Conservation (phyloP, 805 yeast species). For the Yamadazyma phyllophila region DNA sequence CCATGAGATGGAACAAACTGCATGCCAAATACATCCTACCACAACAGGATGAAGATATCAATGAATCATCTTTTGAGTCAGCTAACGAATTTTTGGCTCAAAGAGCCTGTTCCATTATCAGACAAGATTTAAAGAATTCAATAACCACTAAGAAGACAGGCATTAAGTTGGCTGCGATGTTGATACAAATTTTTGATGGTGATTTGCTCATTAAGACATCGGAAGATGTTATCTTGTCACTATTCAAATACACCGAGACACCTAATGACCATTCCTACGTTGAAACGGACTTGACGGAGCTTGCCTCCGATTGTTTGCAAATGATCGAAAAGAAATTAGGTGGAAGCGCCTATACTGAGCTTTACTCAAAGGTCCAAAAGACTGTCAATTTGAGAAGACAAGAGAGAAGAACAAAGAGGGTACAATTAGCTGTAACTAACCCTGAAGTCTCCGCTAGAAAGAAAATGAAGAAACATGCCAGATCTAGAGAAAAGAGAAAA, state of each 20-base stretch:
- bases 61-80: constrained; percentile 18
- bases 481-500: constrained; percentile 74
- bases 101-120: constrained; percentile 60
- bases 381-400: constrained; percentile 59
- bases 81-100: constrained; percentile 62
- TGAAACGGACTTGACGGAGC: constrained; percentile 49
- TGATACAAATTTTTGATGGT: constrained; percentile 46
- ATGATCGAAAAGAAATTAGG: constrained; percentile 70
- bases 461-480: constrained; percentile 72
- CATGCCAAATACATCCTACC: constrained; percentile 28
- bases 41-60: neutral
- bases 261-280: constrained; percentile 42
- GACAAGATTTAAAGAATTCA: constrained; percentile 61
- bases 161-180: constrained; percentile 68
- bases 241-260: constrained; percentile 48
- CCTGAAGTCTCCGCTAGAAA: constrained; percentile 83
- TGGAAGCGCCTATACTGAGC: constrained; percentile 59
- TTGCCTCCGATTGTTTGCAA: constrained; percentile 65
- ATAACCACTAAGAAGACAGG: constrained; percentile 62
- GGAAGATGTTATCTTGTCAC: constrained; percentile 52
- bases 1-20: constrained; percentile 58
- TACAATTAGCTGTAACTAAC: constrained; percentile 69
- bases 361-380: constrained; percentile 64
- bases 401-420: constrained; percentile 73
- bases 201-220: constrained; percentile 43